phyloP scores from a whole-genome alignment of 2,329 filamentous ascomycete genomes.

The Canariomyces notabilis region DNA sequence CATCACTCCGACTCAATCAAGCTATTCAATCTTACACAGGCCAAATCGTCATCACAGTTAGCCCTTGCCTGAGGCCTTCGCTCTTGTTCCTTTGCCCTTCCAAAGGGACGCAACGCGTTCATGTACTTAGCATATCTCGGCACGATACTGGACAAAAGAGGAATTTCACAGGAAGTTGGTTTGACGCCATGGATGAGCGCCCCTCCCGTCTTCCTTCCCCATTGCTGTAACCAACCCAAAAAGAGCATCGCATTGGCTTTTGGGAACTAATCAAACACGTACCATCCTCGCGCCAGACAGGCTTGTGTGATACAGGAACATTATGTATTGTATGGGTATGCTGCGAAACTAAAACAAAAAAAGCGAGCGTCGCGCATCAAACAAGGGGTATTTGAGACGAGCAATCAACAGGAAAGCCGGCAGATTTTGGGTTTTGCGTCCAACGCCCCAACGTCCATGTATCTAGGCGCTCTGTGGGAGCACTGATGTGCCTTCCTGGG shows the following conservation, averaged over 20 bases:
- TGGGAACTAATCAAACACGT: not conserved
- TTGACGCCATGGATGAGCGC: too few species aligned
- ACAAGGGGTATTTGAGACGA: conserved; percentile 10
- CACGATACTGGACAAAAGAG: too few species aligned
- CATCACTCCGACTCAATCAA: too few species aligned
- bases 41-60: not conserved
- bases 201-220: not conserved
- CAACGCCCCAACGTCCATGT: conserved; percentile 1
- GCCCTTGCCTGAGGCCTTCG: not conserved
- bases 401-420: conserved; percentile 1
- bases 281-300: conserved; percentile 1
- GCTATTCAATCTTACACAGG: not conserved
- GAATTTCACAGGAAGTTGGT: too few species aligned
- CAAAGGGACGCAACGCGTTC: not conserved
- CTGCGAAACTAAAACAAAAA: conserved; percentile 3
- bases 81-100: not conserved
- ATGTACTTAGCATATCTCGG: too few species aligned
- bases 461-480: conserved; percentile 31
- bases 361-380: conserved; percentile 5
- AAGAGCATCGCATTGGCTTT: not conserved
- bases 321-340: conserved; percentile 12
- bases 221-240: not conserved
- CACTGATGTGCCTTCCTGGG: conserved; percentile 23
- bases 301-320: conserved; percentile 17
- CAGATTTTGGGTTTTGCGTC: not conserved